Evolutionary conservation across 345 rosid species (phyloP).

Genomic region (Jatropha curcas): DNA sequence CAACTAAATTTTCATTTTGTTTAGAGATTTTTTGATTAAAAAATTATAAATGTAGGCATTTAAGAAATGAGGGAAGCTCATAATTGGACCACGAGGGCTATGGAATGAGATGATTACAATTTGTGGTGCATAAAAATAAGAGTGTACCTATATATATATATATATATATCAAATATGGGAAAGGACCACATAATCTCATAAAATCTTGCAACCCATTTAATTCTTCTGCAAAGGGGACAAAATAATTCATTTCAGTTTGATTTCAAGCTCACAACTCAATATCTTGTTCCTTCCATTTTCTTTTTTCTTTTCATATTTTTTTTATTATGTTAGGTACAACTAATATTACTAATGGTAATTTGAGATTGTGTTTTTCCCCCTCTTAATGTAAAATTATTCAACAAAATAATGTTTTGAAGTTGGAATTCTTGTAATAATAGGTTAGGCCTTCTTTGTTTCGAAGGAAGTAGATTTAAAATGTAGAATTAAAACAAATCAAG

Average conservation of each 20-base stretch:
- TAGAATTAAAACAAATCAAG: too few species aligned
- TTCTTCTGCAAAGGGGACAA: conserved; percentile 27
- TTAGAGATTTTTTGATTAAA: too few species aligned
- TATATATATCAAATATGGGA: neutral
- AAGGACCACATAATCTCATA: conserved; percentile 43
- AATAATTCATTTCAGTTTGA: conserved; percentile 11
- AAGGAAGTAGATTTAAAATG: too few species aligned
- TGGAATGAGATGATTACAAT: conserved; percentile 2
- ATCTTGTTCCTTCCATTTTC: neutral
- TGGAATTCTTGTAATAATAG: too few species aligned
- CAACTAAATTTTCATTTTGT: too few species aligned
- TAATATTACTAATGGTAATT: too few species aligned
- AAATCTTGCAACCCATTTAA: conserved; percentile 28
- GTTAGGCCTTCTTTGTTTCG: too few species aligned
- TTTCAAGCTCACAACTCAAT: conserved; percentile 9
- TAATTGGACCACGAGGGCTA: conserved; percentile 26
- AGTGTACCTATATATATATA: neutral
- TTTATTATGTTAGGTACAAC: too few species aligned
- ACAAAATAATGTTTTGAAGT: too few species aligned
- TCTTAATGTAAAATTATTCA: too few species aligned
- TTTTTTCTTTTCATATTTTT: neutral
- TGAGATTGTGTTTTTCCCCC: too few species aligned
- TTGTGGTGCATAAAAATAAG: conserved; percentile 19
- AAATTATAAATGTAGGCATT: neutral
- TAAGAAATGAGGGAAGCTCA: neutral